Percentiles rank a stretch among this genome's conserved stretches.
These are phyloP conservation scores for Aureobasidium sp. DNA, from an alignment of 2,329 filamentous ascomycete species.

Conservation along the genomic window DNA sequence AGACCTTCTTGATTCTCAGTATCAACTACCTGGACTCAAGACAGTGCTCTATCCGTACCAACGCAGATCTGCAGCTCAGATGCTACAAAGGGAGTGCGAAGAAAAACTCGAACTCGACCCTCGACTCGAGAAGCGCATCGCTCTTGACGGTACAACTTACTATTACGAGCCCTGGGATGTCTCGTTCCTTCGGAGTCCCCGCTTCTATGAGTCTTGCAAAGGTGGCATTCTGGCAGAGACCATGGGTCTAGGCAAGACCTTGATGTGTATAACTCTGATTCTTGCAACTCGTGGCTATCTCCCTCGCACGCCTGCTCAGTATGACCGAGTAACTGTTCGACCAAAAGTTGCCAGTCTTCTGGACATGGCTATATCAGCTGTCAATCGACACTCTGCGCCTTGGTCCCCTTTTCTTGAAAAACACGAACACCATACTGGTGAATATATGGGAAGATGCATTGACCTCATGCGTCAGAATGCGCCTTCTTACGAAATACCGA, in stretches of 20 bases:
- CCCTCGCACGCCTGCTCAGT: slow-evolving; percentile 55
- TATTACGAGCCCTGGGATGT: slow-evolving; percentile 62
- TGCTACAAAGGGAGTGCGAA: slow-evolving; percentile 71
- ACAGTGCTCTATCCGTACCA: slow-evolving; percentile 71
- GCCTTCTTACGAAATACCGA: slow-evolving; percentile 34
- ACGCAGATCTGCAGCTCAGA: slow-evolving; percentile 65
- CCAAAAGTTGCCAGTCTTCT: slow-evolving; percentile 52
- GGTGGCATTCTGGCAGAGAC: slow-evolving; percentile 76
- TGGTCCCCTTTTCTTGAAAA: slow-evolving; percentile 59
- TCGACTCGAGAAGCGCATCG: slow-evolving; percentile 51
- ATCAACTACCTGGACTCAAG: slow-evolving; percentile 48
- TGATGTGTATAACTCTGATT: slow-evolving; percentile 68
- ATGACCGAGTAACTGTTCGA: slow-evolving; percentile 38
- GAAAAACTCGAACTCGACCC: slow-evolving; percentile 62
- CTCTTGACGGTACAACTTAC: slow-evolving; percentile 54
- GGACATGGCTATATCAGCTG: slow-evolving; percentile 65
- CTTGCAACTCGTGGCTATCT: slow-evolving; percentile 64
- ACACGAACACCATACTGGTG: slow-evolving; percentile 38
- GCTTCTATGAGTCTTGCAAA: slow-evolving; percentile 61
- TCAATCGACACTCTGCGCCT: slow-evolving; percentile 58
- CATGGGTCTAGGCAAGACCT: slow-evolving; percentile 75
- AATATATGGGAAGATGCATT: slow-evolving; percentile 45
- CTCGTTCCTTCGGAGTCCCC: slow-evolving; percentile 54
- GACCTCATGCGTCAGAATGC: slow-evolving; percentile 37
- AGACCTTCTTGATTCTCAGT: slow-evolving; percentile 41